Conservation (phyloP, 2,329 filamentous ascomycete species). For the Aureobasidium sp. region DNA sequence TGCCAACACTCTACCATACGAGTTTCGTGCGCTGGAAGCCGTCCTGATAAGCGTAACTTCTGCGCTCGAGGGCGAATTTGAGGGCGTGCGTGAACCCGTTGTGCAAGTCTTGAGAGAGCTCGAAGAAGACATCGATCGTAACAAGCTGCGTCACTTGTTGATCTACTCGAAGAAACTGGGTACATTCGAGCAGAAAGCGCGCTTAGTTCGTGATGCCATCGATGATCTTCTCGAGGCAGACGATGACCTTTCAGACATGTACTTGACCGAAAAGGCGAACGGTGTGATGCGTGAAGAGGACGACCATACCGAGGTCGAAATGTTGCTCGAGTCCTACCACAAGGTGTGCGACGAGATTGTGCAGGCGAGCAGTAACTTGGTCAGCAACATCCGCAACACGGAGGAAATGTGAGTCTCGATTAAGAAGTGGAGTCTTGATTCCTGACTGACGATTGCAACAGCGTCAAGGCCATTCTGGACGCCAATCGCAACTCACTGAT, state of each 20-base stretch:
- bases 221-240: slow-evolving; percentile 94
- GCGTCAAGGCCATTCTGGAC: slow-evolving; percentile 92
- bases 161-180: slow-evolving; percentile 93
- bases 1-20: slow-evolving; percentile 65
- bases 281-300: slow-evolving; percentile 68
- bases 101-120: slow-evolving; percentile 81
- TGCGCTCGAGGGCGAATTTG: slow-evolving; percentile 88
- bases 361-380: slow-evolving; percentile 85
- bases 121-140: slow-evolving; percentile 92
- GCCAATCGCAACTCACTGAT: slow-evolving; percentile 97
- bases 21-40: slow-evolving; percentile 91
- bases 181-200: slow-evolving; percentile 95
- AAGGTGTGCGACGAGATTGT: slow-evolving; percentile 98
- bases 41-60: slow-evolving; percentile 90
- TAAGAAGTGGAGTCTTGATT: not conserved
- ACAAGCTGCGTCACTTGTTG: slow-evolving; percentile 83
- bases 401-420: slow-evolving; percentile 81
- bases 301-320: slow-evolving; percentile 93
- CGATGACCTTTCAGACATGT: slow-evolving; percentile 92
- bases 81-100: slow-evolving; percentile 86
- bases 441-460: slow-evolving; percentile 32
- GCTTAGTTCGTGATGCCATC: slow-evolving; percentile 87
- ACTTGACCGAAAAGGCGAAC: slow-evolving; percentile 78
- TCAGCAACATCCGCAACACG: slow-evolving; percentile 92
- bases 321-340: slow-evolving; percentile 94